Evolutionary conservation across 176 grass and related monocot species (phyloP), one percentile per base, ranked within the genome.

Genomic region (Eragrostis nindensis): DNA sequence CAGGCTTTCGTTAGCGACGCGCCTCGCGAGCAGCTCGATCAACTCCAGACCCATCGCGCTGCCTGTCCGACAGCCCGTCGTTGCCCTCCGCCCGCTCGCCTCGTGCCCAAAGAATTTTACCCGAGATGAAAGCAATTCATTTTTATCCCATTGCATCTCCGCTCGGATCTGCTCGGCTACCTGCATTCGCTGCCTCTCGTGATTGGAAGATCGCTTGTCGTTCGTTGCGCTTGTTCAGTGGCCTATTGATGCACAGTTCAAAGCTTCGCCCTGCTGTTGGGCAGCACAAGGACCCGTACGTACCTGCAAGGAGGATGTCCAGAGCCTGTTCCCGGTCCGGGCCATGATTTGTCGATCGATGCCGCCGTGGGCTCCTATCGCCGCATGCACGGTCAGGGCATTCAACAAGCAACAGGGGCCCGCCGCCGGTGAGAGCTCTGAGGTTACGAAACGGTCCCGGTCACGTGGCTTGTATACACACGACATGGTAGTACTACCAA

Each of bases 301-400:
- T 73, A 62, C 48, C 40, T 32, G 38, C 47, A 39, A n/a, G n/a
- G n/a, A 53, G 29, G 62, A 66, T 53, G 27, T 63, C 25, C 27
- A 63, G 32, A 4, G 68, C 30, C 47, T 10, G 18, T 29, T 18
- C 12, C 5, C 19, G 3, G 29, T 2, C 13, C 39, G 22, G 7
- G 12, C 48, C 71, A 76, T 68, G 82, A 59, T 59, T 46, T 13
- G 19, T 36, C 55, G 18, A 66, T 46, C 6, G 61, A 55, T 17
- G 26, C 17, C 42, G 68, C 39, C n/a, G 55, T 40, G 11, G 32
- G 50, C 43, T 44, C 25, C 36, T 11, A 16, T 8, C 4, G 52
- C 52, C 10, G 9, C 25, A n/a, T 43, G 71, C 71, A 75, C 61
- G 61, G 22, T 5, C 81, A 7, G 61, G 46, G 81, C 81, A 66